These are phyloP conservation scores for Yarrowia phangngaensis DNA, from an alignment of 805 yeast species.

Conservation along the genomic window DNA sequence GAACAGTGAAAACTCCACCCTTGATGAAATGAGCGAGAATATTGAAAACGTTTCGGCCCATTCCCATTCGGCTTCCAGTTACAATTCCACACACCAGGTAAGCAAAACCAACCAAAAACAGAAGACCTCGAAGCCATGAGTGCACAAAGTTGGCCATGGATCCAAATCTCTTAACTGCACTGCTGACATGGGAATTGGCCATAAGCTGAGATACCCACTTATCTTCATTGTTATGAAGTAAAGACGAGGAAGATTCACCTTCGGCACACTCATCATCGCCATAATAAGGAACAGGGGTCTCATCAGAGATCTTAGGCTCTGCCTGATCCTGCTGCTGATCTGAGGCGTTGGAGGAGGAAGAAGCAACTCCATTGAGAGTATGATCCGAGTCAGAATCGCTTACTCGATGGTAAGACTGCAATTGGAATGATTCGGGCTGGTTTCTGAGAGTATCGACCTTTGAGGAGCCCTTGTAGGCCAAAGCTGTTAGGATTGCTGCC, in stretches of 20 bases:
- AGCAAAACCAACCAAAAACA: conserved; percentile 56
- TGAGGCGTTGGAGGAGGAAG: conserved; percentile 17
- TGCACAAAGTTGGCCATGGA: conserved; percentile 44
- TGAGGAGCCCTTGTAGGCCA: conserved; percentile 45
- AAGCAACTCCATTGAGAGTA: background rate
- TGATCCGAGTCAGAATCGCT: conserved; percentile 27
- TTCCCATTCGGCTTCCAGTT: conserved; percentile 66
- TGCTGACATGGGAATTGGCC: conserved; percentile 30
- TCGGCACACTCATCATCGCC: conserved; percentile 14
- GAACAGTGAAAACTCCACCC: conserved; percentile 79
- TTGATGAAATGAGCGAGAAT: conserved; percentile 92
- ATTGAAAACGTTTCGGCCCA: conserved; percentile 65
- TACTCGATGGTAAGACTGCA: conserved; percentile 30
- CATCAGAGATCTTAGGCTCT: background rate
- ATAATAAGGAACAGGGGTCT: conserved; percentile 19
- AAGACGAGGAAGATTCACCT: background rate
- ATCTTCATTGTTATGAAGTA: conserved; percentile 22
- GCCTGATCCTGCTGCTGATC: conserved; percentile 2
- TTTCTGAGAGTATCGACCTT: conserved; percentile 32
- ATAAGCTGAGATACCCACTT: conserved; percentile 29
- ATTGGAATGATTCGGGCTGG: conserved; percentile 37
- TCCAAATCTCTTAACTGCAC: conserved; percentile 34
- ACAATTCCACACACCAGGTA: conserved; percentile 58
- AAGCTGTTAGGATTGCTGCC: conserved; percentile 50
- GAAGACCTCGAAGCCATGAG: conserved; percentile 56